Evolutionary conservation across 2,329 filamentous ascomycete species (phyloP).

Genomic region (Chrysosphaeria jannelii): DNA sequence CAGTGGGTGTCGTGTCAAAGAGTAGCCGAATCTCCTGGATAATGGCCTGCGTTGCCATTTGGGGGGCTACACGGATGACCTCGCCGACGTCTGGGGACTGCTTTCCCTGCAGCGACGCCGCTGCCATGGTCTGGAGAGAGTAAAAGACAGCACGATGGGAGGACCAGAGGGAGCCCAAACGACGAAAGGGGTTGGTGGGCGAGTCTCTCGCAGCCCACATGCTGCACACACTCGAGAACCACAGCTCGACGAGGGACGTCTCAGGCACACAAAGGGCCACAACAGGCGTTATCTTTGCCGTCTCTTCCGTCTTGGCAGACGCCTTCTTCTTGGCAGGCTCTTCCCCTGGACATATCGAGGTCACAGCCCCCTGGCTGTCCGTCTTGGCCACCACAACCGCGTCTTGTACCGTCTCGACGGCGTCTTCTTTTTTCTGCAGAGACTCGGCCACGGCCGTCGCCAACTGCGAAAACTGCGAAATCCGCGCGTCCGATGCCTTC

Average conservation of each 20-base stretch:
- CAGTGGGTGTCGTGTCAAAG: constrained; percentile 2
- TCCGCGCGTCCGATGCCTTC: not conserved
- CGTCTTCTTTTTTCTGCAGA: not conserved
- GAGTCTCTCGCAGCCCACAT: constrained; percentile 14
- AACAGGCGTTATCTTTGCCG: not conserved
- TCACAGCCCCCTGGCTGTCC: too few relatives aligned
- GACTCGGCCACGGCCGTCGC: not conserved
- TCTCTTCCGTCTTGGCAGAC: constrained; percentile 1
- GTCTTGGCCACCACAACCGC: too few relatives aligned
- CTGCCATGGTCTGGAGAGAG: constrained; percentile 13
- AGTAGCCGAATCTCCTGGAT: constrained; percentile 9
- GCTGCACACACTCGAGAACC: constrained; percentile 13
- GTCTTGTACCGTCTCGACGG: not conserved
- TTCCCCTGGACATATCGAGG: too few relatives aligned
- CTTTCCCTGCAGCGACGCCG: constrained; percentile 9
- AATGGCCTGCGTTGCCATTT: constrained; percentile 9
- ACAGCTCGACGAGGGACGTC: constrained; percentile 9
- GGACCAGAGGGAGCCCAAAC: constrained; percentile 10
- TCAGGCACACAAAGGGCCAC: constrained; percentile 1
- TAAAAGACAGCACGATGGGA: constrained; percentile 11
- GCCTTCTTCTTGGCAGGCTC: not conserved
- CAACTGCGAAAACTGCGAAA: not conserved
- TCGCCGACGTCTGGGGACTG: constrained; percentile 10
- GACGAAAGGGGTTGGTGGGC: constrained; percentile 11
- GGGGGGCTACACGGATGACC: constrained; percentile 9